Base-by-base conservation (phyloP, 2,329 filamentous ascomycete species). In the Penicillium psychrosexuale region DNA sequence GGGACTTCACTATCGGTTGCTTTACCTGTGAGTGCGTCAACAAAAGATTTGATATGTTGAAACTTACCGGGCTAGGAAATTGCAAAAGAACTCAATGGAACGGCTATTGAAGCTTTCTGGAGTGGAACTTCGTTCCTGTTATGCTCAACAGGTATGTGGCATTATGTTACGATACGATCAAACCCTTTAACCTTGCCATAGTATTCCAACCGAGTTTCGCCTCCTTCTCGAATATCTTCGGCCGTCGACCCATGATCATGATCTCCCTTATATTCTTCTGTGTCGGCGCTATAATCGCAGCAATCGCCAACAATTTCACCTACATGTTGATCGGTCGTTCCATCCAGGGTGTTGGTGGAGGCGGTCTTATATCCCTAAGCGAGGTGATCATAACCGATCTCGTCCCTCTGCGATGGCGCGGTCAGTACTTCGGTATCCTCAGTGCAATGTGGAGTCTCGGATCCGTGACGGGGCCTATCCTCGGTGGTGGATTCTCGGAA, bases 121-220 rank as follows among this genome's bases (percentile, higher is more conserved):
- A 74, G 77, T 34, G 79, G 77, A 0, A 78, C 78, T 0, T 75
- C 77, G 0, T 82, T 80, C 57, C 70, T 82, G 0, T 66, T 82
- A 5, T 58, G 54, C 22, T 69, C 67, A 12, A 69, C 67, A 31
- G 67, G 66, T 67, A 51, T 5, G 46, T 36, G 1, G 12, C 9
- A 4, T 34, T 7, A 4, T 39, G 0, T 22, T 19, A 8, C 0
- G 1, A 17, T 9, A 15, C 4, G 7, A 45, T 24, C 5, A n/a
- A n/a, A n/a, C 13, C n/a, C 39, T 34, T 38, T 53, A 28, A 49
- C 60, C 7, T 28, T 64, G 66, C 37, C 4, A 65, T 67, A 63
- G 73, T 81, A 24, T 80, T 81, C 56, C 80, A 82, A 62, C 81
- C 80, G 0, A 77, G 73, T 57, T 77, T 77, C 47, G 76, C 75